These are phyloP conservation scores for Cocos nucifera DNA, from an alignment of 176 grass and related monocot genomes.

Conservation along the genomic window DNA sequence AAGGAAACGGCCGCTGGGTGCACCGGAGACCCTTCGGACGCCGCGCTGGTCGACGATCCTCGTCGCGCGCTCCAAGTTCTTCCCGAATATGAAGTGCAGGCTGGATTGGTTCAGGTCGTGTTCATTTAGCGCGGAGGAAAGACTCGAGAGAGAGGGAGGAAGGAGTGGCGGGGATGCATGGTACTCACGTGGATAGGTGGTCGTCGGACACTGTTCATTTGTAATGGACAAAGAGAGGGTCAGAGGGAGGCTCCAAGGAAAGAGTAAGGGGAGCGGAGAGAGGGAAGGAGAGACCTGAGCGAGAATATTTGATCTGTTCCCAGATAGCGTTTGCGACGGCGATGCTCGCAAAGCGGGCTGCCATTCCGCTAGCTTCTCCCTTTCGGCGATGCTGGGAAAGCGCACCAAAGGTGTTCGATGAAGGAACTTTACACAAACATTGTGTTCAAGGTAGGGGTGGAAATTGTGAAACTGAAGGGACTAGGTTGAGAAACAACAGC, in stretches of 20 bases:
- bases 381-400: too few species aligned
- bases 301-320: constrained; percentile 55
- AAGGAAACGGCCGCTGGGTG: constrained; percentile 62
- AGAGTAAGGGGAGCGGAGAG: neutral
- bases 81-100: constrained; percentile 74
- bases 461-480: too few species aligned
- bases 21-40: constrained; percentile 54
- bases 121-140: neutral
- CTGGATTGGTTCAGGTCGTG: constrained; percentile 16
- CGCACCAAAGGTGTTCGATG: too few species aligned
- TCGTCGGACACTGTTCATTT: constrained; percentile 43
- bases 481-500: too few species aligned
- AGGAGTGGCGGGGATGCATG: neutral
- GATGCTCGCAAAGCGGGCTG: constrained; percentile 19
- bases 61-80: constrained; percentile 82
- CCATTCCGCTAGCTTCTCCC: too few species aligned
- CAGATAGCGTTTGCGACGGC: constrained; percentile 49
- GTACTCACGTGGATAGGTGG: constrained; percentile 58
- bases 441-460: too few species aligned
- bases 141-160: neutral
- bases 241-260: neutral
- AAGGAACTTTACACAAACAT: too few species aligned
- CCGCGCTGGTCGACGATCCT: constrained; percentile 82
- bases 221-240: neutral
- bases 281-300: constrained; percentile 16